Evolutionary conservation across 139 green algal species (phyloP), one percentile per base, ranked within the genome.

Genomic region (Chlamydomonas sp.): DNA sequence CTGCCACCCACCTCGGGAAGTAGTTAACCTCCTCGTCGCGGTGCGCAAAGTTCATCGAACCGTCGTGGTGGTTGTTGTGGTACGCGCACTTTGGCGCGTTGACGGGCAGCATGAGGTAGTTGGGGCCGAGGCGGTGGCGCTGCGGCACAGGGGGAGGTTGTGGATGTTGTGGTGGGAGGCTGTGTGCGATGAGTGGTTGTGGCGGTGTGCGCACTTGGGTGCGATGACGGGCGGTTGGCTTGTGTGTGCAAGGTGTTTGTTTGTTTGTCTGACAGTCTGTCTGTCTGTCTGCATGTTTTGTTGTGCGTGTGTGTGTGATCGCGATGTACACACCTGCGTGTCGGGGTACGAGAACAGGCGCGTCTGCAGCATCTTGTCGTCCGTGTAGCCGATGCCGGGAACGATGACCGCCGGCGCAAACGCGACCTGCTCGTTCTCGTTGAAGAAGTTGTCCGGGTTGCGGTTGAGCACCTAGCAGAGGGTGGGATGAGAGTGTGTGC

Each of bases 1-100:
- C n/a, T 63, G 13, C 78, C 6, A 36, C 85, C 82, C 82, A 78
- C 1, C 83, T 92, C 1, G 92, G 92, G 85, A 97, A 97, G 85
- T 97, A 97, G 84, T 97, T 97, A 33, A 97, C 85, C 85, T 97
- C 91, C 86, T 96, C 90, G 37, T 88, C 82, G 36, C 91, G 79
- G 76, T 93, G 81, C 81, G 93, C 89, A 80, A 96, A 95, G 82
- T 98, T 98, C 92, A 97, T 97, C 79, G 93, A 84, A 28, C 92
- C 91, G 49, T 98, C 92, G 65, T 97, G 90, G 84, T 98, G 92
- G 80, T 98, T 98, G 83, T 98, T 95, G 81, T 95, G 90, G 75
- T 92, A 78, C 3, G 39, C 69, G 5, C 59, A 76, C 72, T 87
- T 87, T 65, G 91, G 91, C 28, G 90, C 90, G 75, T 97, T 97